Conservation (phyloP, 2,329 filamentous ascomycete species). For the Alternaria metachromatica region DNA sequence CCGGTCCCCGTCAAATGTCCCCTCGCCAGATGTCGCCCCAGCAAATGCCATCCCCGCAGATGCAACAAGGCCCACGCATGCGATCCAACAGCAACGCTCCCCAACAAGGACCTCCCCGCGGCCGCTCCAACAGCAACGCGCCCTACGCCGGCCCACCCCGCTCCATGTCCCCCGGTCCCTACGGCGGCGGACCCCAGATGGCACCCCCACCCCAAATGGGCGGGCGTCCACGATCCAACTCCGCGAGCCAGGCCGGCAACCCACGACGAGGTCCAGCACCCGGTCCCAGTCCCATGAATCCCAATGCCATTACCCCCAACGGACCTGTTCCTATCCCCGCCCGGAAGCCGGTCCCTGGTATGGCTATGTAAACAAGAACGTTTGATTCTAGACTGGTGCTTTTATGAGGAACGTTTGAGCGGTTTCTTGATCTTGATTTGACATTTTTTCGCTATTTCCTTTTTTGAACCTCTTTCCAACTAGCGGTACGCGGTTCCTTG, state of each 20-base stretch:
- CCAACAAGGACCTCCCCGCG: conserved; percentile 34
- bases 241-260: conserved; percentile 39
- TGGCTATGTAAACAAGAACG: conserved; percentile 46
- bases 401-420: conserved; percentile 36
- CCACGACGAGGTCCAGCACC: conserved; percentile 39
- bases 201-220: conserved; percentile 40
- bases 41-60: conserved; percentile 9
- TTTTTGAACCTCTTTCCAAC: conserved; percentile 4
- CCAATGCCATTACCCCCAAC: conserved; percentile 18
- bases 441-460: conserved; percentile 3
- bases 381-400: conserved; percentile 6
- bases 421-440: conserved; percentile 16
- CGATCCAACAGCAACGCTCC: conserved; percentile 48
- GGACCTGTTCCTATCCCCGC: conserved; percentile 38
- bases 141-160: conserved; percentile 44
- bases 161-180: conserved; percentile 50
- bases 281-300: conserved; percentile 49
- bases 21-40: conserved; percentile 32
- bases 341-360: conserved; percentile 57
- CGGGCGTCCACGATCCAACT: conserved; percentile 47
- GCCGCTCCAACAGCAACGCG: conserved; percentile 49
- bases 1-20: conserved; percentile 42
- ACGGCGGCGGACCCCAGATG: conserved; percentile 45
- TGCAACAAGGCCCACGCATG: conserved; percentile 35
- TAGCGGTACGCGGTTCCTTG: not conserved